phyloP scores from a whole-genome alignment of 768 basidiomycete genomes.

The Amanita exitialis region DNA sequence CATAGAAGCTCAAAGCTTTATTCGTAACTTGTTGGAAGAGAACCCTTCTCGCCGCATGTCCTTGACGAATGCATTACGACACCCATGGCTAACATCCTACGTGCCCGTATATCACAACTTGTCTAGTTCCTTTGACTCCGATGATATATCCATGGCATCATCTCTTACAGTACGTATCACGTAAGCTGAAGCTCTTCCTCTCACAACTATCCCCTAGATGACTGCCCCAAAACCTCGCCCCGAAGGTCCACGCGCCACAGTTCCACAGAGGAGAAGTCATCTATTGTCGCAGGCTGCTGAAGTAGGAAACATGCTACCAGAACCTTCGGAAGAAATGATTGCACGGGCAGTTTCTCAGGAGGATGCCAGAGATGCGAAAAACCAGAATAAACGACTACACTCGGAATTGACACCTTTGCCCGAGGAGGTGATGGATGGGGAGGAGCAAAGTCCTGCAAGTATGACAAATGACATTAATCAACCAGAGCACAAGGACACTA shows the following conservation, averaged over 20 bases:
- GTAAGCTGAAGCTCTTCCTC: background rate
- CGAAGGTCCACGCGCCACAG: constrained; percentile 20
- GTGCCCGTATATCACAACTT: background rate
- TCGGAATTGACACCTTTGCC: constrained; percentile 32
- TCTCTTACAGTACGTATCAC: background rate
- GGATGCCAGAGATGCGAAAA: constrained; percentile 12
- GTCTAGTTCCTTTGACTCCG: constrained; percentile 7
- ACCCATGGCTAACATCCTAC: constrained; percentile 60
- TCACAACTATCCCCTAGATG: constrained; percentile 2
- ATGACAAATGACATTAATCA: background rate
- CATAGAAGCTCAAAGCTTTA: constrained; percentile 49
- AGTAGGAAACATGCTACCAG: constrained; percentile 25
- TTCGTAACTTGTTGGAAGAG: constrained; percentile 50
- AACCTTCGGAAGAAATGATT: constrained; percentile 53
- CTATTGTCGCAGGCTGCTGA: constrained; percentile 38
- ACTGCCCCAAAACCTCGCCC: background rate
- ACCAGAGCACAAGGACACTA: background rate
- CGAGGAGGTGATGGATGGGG: constrained; percentile 18
- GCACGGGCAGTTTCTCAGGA: constrained; percentile 22
- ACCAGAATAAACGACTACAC: constrained; percentile 29
- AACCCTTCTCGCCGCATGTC: constrained; percentile 65
- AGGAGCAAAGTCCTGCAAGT: background rate
- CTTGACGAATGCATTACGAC: constrained; percentile 52
- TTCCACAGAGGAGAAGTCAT: constrained; percentile 39
- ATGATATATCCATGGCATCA: constrained; percentile 14